These are phyloP conservation scores for Aspergillus bridgeri DNA, from an alignment of 495 filamentous ascomycete genomes.

Conservation along the genomic window DNA sequence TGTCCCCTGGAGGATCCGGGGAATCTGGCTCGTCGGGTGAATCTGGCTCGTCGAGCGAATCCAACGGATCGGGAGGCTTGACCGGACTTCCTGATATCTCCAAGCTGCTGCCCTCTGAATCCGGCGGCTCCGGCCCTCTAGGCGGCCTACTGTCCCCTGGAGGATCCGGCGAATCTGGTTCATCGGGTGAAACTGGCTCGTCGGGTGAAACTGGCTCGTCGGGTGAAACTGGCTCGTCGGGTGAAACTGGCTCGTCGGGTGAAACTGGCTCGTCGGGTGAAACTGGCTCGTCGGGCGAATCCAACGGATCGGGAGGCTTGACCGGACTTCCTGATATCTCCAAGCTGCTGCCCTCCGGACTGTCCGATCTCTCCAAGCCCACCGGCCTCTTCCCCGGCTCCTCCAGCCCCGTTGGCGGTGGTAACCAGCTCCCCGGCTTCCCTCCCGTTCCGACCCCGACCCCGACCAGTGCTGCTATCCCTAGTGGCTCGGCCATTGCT, in stretches of 20 bases:
- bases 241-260: not conserved
- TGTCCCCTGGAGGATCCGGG: not conserved
- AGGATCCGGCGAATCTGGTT: not conserved
- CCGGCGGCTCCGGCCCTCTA: not conserved
- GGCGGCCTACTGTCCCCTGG: not conserved
- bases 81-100: not conserved
- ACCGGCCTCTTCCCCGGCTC: not conserved
- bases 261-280: too few relatives aligned
- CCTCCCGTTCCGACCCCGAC: not conserved
- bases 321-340: not conserved
- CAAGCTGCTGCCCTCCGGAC: not conserved
- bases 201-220: conserved; percentile 4
- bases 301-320: not conserved
- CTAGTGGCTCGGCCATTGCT: not conserved
- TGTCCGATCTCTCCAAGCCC: not conserved
- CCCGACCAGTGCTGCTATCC: not conserved
- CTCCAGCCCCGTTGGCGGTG: not conserved
- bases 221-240: not conserved
- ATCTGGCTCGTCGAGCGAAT: not conserved
- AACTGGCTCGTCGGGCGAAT: not conserved
- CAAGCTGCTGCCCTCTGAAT: not conserved
- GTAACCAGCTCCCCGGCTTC: not conserved
- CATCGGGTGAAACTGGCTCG: not conserved
- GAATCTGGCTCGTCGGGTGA: not conserved
- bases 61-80: not conserved